These are phyloP conservation scores for Kentomonas sorsogonicus DNA, from an alignment of 208 protist species.

Conservation along the genomic window DNA sequence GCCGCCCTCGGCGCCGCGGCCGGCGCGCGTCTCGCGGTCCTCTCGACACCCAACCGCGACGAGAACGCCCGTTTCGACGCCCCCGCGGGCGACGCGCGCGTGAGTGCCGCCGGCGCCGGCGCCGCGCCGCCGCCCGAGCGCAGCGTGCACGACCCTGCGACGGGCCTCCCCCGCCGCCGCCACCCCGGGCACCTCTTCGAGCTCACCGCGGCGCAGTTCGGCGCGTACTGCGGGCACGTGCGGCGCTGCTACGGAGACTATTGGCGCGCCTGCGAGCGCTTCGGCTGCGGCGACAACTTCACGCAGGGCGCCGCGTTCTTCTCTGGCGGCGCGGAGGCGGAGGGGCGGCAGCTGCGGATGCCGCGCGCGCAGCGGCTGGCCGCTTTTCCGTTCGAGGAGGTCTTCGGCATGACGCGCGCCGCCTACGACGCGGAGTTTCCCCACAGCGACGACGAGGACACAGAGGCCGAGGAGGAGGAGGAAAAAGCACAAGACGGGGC, in stretches of 20 bases:
- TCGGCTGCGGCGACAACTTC: conserved; percentile 39
- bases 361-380: conserved; percentile 12
- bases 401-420: conserved; percentile 25
- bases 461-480: no score
- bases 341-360: not conserved
- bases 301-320: conserved; percentile 47
- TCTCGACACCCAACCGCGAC: conserved; percentile 52
- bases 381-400: conserved; percentile 23
- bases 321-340: not conserved
- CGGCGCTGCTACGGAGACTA: conserved; percentile 22
- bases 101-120: not conserved
- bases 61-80: conserved; percentile 22
- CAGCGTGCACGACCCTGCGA: conserved; percentile 23
- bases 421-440: conserved; percentile 21
- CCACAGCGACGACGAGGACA: not conserved
- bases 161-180: conserved; percentile 12
- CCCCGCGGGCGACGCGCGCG: not conserved
- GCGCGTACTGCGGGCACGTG: conserved; percentile 39
- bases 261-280: conserved; percentile 20
- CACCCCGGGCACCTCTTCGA: conserved; percentile 55
- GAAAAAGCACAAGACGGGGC: not conserved
- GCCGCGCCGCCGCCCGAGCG: not conserved
- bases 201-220: conserved; percentile 41
- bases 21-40: conserved; percentile 26
- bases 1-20: conserved; percentile 19